Base-by-base conservation (phyloP, 2,329 filamentous ascomycete genomes). In the Talaromyces verruculosus region DNA sequence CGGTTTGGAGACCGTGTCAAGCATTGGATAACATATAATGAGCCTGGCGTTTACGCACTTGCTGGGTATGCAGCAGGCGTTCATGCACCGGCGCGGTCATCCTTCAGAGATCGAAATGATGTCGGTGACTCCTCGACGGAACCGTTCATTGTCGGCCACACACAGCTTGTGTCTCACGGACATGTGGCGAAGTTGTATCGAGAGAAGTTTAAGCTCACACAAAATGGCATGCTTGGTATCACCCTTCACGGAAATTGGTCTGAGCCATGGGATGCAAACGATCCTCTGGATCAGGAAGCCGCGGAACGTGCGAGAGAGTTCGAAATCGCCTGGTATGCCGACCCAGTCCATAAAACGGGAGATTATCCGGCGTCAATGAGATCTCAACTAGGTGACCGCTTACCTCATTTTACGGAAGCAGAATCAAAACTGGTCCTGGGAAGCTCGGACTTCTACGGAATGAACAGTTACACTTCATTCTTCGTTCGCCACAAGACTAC, bases 401-500 rank as follows among this genome's bases (percentile, higher is more conserved):
- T 94, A 58, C 91, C 91, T 3, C 82, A 82, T 45, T 93, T 91
- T 74, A 92, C 90, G 0, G 77, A 84, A 0, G 89, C 91, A 69
- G 91, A 94, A 76, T 77, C 80, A 6, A 85, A 84, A 5, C 81
- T 93, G 22, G 88, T 94, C 55, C 83, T 89, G 73, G 91, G 90
- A 10, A 91, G 88, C 73, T 93, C 92, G 74, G 91, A 93, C 81
- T 94, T 93, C 79, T 94, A 93, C 78, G 91, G 91, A 75, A 92
- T 93, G 90, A 93, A 94, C 82, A 89, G 91, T 80, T 94, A 94
- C 82, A 92, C 90, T 22, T 88, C 91, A 72, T 91, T 93, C 82
- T 94, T 91, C 79, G 86, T 93, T 79, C 88, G 87, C 78, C 89
- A 93, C 80, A 85, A 86, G 72, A 82, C 84, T 30, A 84, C 83